Base-by-base conservation (phyloP, 1,139 yeast genomes). In the Citeromyces hawaiiensis region DNA sequence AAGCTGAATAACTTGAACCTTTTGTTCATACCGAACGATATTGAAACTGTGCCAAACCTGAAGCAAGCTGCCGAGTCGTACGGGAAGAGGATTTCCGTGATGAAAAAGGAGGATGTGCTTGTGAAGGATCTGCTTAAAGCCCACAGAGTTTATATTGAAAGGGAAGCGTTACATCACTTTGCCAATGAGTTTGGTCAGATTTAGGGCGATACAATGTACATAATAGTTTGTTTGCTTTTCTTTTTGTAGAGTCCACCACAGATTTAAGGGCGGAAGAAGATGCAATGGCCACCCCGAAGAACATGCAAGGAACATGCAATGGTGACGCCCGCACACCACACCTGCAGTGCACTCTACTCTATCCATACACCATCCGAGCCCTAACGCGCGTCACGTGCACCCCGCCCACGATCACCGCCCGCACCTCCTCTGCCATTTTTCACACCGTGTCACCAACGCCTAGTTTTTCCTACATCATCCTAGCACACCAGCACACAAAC, bases 101-200 rank as follows among this genome's bases (percentile, higher is more conserved):
- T 83, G 44, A 71, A 77, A 46, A 79, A 82, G 56, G 94, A 86
- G 50, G 83, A 80, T 18, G 75, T 86, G 34, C 85, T 83, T 55
- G 93, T 88, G 32, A 76, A 91, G 60, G 95, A 87, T 54, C 55
- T 88, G 42, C 72, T 88, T 47, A 82, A 77, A 61, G 93, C 96
- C 23, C 74, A 82, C 52, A 72, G 85, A 45, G 65, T 88, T 44
- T 74, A 76, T 50, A 73, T 87, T 46, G 96, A 87, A 59, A 65
- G 73, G 49, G 66, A 67, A 18, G 93, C 96, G 2, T 70, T 88
- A 52, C 73, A 76, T 54, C 80, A 59, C 39, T 52, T 65, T 41
- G 67, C 63, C 14, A 40, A 44, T 17, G 50, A 47, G 39, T 52
- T 46, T 36, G 47, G 21, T 19, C 21, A 19, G 21, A 19, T 19